Percentiles rank a stretch among this genome's conserved stretches.
phyloP scores from a whole-genome alignment of 192 early-diverging fungal genomes.

The Dissophora globulifera region DNA sequence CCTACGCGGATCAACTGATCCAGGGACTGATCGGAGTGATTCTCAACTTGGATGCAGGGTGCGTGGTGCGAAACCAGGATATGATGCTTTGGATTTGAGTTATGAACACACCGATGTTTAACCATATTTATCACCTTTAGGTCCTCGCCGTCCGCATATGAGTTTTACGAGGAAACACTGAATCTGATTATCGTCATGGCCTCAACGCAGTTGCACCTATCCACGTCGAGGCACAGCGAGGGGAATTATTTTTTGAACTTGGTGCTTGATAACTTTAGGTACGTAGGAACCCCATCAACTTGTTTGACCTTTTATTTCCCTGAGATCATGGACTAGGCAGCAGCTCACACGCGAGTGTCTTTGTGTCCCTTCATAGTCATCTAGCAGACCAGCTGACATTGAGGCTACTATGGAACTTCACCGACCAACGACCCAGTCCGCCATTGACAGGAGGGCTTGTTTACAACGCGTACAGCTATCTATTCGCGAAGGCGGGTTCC shows the following conservation, averaged over 20 bases:
- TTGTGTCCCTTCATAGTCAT: too few relatives aligned
- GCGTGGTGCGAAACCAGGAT: conserved; percentile 12
- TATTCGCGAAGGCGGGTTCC: conserved; percentile 63
- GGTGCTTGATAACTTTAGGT: conserved; percentile 70
- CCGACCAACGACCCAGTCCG: conserved; percentile 42
- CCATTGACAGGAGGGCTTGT: conserved; percentile 62
- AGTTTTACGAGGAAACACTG: conserved; percentile 74
- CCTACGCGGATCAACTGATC: conserved; percentile 68
- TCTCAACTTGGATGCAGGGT: conserved; percentile 67
- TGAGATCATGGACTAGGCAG: too few relatives aligned
- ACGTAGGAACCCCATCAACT: not conserved
- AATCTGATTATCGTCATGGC: conserved; percentile 71
- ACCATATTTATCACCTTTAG: conserved; percentile 33
- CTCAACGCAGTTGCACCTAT: conserved; percentile 69
- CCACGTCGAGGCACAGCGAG: conserved; percentile 42
- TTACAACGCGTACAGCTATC: conserved; percentile 74
- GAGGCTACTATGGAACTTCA: conserved; percentile 55
- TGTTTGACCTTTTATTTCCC: too few relatives aligned
- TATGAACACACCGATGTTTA: not conserved
- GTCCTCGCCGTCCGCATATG: conserved; percentile 62
- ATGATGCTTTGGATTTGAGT: not conserved
- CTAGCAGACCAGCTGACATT: conserved; percentile 66
- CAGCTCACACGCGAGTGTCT: too few relatives aligned
- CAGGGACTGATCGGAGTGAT: conserved; percentile 64
- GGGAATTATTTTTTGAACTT: conserved; percentile 75